Conservation (phyloP, 495 filamentous ascomycete genomes). For the Penicillium simplicissimum region DNA sequence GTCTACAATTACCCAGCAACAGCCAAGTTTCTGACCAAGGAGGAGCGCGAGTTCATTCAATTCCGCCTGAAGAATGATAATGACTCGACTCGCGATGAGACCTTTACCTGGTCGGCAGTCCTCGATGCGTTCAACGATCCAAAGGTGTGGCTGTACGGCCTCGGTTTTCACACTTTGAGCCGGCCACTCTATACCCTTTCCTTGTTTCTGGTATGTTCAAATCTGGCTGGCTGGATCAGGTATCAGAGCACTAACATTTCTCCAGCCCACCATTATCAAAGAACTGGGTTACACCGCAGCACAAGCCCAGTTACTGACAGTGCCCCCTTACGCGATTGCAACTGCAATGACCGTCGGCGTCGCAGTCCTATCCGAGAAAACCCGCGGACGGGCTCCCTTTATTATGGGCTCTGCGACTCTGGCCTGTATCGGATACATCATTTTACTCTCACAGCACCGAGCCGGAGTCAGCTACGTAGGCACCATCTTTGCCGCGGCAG, state of each 20-base stretch:
- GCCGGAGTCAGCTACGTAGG: conserved; percentile 68
- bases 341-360: conserved; percentile 57
- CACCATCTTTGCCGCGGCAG: conserved; percentile 70
- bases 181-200: conserved; percentile 77
- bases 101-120: conserved; percentile 67
- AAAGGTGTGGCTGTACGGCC: conserved; percentile 73
- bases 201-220: conserved; percentile 62
- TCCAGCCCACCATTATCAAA: conserved; percentile 68
- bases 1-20: conserved; percentile 73
- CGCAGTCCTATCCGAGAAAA: conserved; percentile 59
- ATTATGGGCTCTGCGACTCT: conserved; percentile 57
- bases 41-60: conserved; percentile 61
- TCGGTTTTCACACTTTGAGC: conserved; percentile 73
- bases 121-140: conserved; percentile 64
- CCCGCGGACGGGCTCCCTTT: conserved; percentile 59
- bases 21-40: conserved; percentile 64
- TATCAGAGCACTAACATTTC: background rate
- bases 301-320: conserved; percentile 67
- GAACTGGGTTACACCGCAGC: conserved; percentile 68
- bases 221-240: background rate
- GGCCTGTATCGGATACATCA: conserved; percentile 64
- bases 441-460: conserved; percentile 57
- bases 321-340: conserved; percentile 69
- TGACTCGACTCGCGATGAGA: conserved; percentile 62
- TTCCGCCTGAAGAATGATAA: conserved; percentile 60